A percentile compares a stretch with the other conserved stretches of the same genome.
Conservation (phyloP, 805 yeast genomes). For the Lipomyces starkeyi region DNA sequence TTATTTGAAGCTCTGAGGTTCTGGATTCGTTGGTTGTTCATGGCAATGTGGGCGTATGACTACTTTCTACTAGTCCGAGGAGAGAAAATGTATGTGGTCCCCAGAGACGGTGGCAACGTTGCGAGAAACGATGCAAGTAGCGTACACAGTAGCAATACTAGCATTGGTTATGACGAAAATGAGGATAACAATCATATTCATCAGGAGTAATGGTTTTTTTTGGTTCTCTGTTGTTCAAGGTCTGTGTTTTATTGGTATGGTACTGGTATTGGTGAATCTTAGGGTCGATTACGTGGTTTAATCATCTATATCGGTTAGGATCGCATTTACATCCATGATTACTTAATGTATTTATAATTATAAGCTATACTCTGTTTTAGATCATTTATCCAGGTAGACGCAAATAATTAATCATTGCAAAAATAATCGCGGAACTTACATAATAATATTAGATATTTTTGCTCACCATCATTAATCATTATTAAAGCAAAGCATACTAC, state of each 20-base stretch:
- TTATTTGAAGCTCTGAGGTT: neutral
- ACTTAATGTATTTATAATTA: neutral
- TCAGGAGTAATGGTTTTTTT: neutral
- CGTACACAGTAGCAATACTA: neutral
- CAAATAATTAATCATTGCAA: neutral
- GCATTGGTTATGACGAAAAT: neutral
- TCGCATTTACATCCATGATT: neutral
- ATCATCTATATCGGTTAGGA: neutral
- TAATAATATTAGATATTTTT: neutral
- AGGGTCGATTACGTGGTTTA: neutral
- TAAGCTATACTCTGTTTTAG: neutral
- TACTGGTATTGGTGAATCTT: neutral
- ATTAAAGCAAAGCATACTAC: neutral
- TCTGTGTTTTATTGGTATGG: neutral
- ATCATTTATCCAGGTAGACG: neutral
- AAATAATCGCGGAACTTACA: neutral
- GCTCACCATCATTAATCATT: neutral
- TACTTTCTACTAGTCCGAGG: neutral
- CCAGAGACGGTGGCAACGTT: neutral
- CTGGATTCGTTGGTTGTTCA: conserved; percentile 9
- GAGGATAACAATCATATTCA: neutral
- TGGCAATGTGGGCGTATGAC: conserved; percentile 4
- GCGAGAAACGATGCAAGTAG: neutral
- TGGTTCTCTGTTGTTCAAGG: neutral
- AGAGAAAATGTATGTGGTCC: neutral